Percentiles rank a stretch among this genome's conserved stretches.
phyloP scores from a whole-genome alignment of 345 rosid species.

The Eucalyptus erythrocorys region DNA sequence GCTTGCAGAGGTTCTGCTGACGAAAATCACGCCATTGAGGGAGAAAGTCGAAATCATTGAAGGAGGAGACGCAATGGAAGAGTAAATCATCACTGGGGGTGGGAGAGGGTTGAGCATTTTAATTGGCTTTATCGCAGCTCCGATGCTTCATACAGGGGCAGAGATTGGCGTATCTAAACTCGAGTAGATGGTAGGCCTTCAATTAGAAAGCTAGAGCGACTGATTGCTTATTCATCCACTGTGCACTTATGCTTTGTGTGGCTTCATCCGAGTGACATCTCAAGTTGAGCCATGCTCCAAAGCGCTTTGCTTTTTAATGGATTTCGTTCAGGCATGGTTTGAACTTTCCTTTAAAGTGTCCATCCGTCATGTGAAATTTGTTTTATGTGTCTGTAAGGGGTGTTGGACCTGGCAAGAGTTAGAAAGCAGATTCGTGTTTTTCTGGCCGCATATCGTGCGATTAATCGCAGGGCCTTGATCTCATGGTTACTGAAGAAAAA shows the following conservation, averaged over 20 bases:
- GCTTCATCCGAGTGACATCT: not conserved
- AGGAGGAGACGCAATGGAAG: slow-evolving; percentile 12
- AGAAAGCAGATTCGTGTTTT: not conserved
- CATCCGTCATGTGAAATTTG: not conserved
- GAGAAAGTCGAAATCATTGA: not conserved
- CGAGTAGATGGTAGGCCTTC: not conserved
- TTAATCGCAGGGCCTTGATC: not conserved
- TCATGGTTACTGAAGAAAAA: not conserved
- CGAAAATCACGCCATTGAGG: slow-evolving; percentile 2
- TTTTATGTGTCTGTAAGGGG: not conserved
- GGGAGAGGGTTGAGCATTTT: not conserved
- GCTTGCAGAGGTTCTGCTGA: slow-evolving; percentile 7
- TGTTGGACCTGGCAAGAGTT: not conserved
- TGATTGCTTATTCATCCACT: not conserved
- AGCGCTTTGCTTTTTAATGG: not conserved
- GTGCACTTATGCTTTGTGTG: not conserved
- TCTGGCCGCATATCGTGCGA: not conserved
- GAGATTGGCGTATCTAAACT: not conserved
- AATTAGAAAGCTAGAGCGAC: not conserved
- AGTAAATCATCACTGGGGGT: not conserved
- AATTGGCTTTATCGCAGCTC: not conserved
- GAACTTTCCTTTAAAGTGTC: not conserved
- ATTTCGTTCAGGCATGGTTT: not conserved
- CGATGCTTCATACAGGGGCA: not conserved
- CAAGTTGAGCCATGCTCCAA: not conserved